These are phyloP conservation scores for Teunomyces kruisii DNA, from an alignment of 805 yeast species.

Conservation along the genomic window DNA sequence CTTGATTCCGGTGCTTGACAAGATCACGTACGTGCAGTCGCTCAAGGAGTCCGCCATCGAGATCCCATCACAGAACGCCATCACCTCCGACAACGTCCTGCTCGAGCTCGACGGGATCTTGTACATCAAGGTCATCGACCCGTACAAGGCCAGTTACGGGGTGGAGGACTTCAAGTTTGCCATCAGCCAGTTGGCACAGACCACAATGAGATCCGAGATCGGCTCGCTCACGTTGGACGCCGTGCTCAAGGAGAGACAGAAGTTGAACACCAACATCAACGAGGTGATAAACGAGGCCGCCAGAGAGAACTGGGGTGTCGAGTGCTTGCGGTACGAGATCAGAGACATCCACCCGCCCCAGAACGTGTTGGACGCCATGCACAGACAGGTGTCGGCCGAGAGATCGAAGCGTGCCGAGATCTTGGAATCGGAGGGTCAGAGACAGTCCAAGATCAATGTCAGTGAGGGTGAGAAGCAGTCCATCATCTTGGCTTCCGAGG, in stretches of 20 bases:
- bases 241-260: constrained; percentile 74
- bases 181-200: constrained; percentile 80
- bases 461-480: constrained; percentile 81
- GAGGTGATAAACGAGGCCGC: constrained; percentile 83
- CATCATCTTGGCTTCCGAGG: constrained; percentile 74
- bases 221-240: constrained; percentile 80
- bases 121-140: constrained; percentile 73
- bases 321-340: constrained; percentile 81
- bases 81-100: constrained; percentile 83
- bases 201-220: constrained; percentile 87
- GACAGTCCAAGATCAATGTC: constrained; percentile 75
- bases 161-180: constrained; percentile 89
- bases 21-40: constrained; percentile 77
- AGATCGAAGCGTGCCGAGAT: constrained; percentile 86
- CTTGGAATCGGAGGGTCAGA: constrained; percentile 80
- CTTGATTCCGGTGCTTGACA: constrained; percentile 69
- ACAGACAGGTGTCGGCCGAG: constrained; percentile 85
- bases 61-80: constrained; percentile 80
- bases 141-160: constrained; percentile 84
- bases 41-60: constrained; percentile 84
- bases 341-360: constrained; percentile 86
- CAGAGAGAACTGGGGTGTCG: constrained; percentile 75
- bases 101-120: constrained; percentile 83
- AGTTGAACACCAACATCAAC: constrained; percentile 70
- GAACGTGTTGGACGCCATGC: constrained; percentile 87